phyloP scores from a whole-genome alignment of 768 basidiomycete species.

The Amanita fuliginea region DNA sequence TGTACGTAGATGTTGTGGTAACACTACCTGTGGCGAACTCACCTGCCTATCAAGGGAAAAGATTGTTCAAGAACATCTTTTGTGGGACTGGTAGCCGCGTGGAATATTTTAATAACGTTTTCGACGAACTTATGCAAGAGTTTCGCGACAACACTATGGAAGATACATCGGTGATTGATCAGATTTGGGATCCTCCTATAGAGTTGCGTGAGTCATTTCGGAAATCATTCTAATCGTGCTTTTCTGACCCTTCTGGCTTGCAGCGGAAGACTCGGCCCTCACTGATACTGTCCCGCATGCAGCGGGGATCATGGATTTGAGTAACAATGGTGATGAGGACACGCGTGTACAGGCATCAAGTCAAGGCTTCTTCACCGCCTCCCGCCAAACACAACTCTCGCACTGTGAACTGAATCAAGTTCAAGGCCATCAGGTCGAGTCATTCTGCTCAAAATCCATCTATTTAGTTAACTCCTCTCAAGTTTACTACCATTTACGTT shows the following conservation, averaged over 20 bases:
- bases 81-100: background rate
- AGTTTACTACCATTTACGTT: no score
- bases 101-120: background rate
- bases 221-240: background rate
- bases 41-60: background rate
- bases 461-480: no score
- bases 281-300: background rate
- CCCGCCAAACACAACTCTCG: no score
- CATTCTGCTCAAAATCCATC: no score
- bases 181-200: background rate
- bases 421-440: no score
- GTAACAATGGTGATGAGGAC: background rate
- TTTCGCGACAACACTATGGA: background rate
- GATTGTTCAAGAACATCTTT: background rate
- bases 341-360: background rate
- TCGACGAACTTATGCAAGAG: background rate
- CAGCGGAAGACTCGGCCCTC: background rate
- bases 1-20: background rate
- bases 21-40: background rate
- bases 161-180: background rate
- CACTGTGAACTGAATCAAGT: no score
- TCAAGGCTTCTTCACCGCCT: no score
- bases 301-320: conserved; percentile 13
- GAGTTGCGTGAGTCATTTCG: background rate
- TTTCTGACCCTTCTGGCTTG: background rate